Base-by-base conservation (phyloP, 202 grass and related monocot genomes). In the Zoysia matrella region DNA sequence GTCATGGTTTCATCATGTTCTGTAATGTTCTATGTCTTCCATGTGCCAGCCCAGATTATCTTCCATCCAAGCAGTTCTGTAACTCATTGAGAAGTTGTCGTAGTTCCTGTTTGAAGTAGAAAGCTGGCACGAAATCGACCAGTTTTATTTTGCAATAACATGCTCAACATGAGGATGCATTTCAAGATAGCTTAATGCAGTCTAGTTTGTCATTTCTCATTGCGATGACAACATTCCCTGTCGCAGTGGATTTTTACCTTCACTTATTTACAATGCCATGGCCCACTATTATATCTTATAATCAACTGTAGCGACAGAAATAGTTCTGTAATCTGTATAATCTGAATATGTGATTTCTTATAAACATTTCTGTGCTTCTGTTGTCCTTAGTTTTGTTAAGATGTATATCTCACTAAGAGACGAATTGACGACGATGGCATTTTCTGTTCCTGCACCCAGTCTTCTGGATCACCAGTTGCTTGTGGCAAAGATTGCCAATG, bases 401-500 rank as follows among this genome's bases (percentile, higher is more conserved):
- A 93, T 88, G 54, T 91, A 55, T 95, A 95, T 86, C 82, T 85
- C 18, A 95, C 82, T 82, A 95, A 93, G 88, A 93, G 75, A 77
- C 82, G 84, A 61, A 69, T 91, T 73, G 92, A 98, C 77, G 95
- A 95, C 88, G 91, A 98, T 78, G 95, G 95, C 42, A 95, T 98
- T 36, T 91, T 91, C 66, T 98, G 95, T 86, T 86, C 82, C 8
- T 98, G 92, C 68, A 77, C 74, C 53, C 82, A 89, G 80, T 85
- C 68, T 49, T 67, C 81, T 52, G 89, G 71, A 88, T 93, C 89
- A 78, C 60, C 77, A 60, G 85, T 71, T 78, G 60, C 47, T 47
- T 98, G 92, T 83, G 95, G 84, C 58, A 92, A 83, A 82, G 90
- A 98, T 79, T 98, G 95, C 75, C 92, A 95, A 64, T 98, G 95